Conservation (phyloP, 495 filamentous ascomycete genomes). For the Platismatia glauca region DNA sequence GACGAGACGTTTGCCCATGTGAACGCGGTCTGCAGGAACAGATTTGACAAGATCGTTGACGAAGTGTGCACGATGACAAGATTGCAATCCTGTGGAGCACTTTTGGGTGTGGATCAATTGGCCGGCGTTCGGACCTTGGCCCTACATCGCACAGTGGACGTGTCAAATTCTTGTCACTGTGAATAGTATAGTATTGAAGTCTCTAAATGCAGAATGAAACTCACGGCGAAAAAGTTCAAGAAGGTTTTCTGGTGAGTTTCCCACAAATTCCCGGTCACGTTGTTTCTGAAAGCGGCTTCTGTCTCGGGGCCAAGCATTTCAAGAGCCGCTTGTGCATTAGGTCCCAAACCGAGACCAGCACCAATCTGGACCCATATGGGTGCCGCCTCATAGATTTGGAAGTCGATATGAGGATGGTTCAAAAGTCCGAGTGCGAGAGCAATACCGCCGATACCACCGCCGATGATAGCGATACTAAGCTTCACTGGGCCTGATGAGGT, state of each 20-base stretch:
- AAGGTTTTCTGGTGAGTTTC: slow-evolving; percentile 23
- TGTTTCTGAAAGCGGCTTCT: slow-evolving; percentile 32
- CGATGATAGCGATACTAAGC: slow-evolving; percentile 16
- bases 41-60: slow-evolving; percentile 39
- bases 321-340: slow-evolving; percentile 23
- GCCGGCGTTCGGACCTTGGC: not conserved
- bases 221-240: slow-evolving; percentile 8
- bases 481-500: not conserved
- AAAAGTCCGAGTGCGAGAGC: slow-evolving; percentile 28
- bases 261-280: slow-evolving; percentile 34
- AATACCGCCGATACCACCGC: slow-evolving; percentile 29
- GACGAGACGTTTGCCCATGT: slow-evolving; percentile 39
- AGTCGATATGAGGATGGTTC: slow-evolving; percentile 26
- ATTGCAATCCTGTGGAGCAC: slow-evolving; percentile 25
- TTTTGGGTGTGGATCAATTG: slow-evolving; percentile 2
- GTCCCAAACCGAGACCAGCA: slow-evolving; percentile 27
- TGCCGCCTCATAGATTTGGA: slow-evolving; percentile 44
- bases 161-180: not conserved
- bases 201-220: not conserved
- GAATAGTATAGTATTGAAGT: not conserved
- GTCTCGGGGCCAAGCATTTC: slow-evolving; percentile 21
- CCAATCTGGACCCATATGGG: slow-evolving; percentile 35
- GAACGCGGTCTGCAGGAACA: slow-evolving; percentile 34
- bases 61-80: slow-evolving; percentile 43
- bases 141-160: not conserved